Conservation (phyloP, 2,329 filamentous ascomycete genomes). For the Pseudogymnoascus pannorum region DNA sequence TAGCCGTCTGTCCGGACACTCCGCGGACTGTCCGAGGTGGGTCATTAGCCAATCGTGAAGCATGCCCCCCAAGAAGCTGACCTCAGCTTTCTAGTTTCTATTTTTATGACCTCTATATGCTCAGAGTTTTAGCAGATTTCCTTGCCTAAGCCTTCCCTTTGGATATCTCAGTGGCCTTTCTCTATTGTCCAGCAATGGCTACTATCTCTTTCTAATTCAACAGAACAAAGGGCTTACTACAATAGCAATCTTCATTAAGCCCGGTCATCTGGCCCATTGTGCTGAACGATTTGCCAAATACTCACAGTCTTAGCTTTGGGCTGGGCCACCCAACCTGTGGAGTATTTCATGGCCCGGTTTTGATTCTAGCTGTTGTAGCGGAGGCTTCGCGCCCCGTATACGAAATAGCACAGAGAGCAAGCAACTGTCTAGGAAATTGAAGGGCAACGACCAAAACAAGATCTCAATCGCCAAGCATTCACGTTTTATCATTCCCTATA, state of each 20-base stretch:
- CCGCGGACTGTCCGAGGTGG: not conserved
- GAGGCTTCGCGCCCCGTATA: constrained; percentile 6
- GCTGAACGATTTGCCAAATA: constrained; percentile 24
- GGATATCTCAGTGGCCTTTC: constrained; percentile 20
- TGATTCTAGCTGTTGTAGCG: constrained; percentile 13
- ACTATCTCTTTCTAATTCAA: constrained; percentile 17
- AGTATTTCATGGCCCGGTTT: constrained; percentile 20
- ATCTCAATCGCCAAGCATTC: constrained; percentile 15
- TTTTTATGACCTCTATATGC: constrained; percentile 28
- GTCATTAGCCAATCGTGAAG: not conserved
- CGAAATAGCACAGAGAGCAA: not conserved
- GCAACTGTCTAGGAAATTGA: not conserved
- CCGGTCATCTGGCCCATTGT: constrained; percentile 31
- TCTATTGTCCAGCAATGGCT: constrained; percentile 22
- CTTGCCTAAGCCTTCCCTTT: constrained; percentile 24
- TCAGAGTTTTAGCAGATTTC: constrained; percentile 30
- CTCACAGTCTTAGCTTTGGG: constrained; percentile 25
- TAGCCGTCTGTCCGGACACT: not conserved
- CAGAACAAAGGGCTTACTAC: constrained; percentile 17
- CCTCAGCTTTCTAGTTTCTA: constrained; percentile 17
- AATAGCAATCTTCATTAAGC: constrained; percentile 26
- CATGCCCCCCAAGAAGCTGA: not conserved
- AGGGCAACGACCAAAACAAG: constrained; percentile 11
- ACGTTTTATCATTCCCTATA: constrained; percentile 11
- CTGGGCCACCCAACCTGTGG: constrained; percentile 20